A percentile compares a stretch with the other conserved stretches of the same genome.
phyloP scores from a whole-genome alignment of 306 rosid species.

The Rubus idaeus region DNA sequence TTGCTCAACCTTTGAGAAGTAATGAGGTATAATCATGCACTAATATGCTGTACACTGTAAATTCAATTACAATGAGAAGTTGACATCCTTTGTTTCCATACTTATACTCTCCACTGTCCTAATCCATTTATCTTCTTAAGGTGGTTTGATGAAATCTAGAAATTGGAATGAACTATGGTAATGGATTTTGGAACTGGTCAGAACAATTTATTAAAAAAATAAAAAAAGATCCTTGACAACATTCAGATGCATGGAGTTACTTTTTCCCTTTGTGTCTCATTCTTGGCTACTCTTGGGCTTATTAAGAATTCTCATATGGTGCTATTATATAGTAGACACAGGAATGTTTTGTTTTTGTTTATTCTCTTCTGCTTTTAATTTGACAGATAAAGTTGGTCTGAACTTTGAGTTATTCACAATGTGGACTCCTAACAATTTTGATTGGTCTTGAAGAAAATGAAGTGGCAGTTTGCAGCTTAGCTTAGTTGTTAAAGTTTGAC shows the following conservation, averaged over 20 bases:
- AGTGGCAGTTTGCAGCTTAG: background rate
- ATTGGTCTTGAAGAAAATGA: background rate
- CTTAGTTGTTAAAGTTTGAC: background rate
- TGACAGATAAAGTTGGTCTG: background rate
- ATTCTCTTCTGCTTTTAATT: too few relatives aligned
- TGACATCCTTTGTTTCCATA: background rate
- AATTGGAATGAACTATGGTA: background rate
- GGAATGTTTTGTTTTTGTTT: background rate
- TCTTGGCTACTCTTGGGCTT: background rate
- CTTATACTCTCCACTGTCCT: background rate
- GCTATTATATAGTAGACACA: background rate
- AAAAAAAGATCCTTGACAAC: background rate
- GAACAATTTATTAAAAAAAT: background rate
- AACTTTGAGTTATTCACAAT: background rate
- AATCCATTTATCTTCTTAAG: background rate
- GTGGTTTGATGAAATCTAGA: background rate
- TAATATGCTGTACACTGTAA: background rate
- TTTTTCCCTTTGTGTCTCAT: background rate
- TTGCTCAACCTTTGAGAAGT: constrained; percentile 38
- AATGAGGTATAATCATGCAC: constrained; percentile 36
- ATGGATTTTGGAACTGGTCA: background rate
- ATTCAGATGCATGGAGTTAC: background rate
- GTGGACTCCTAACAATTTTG: background rate
- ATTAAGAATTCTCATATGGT: background rate
- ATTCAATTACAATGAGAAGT: background rate